Conservation (phyloP, 139 green algal species). For the Coccomyxa sp. region DNA sequence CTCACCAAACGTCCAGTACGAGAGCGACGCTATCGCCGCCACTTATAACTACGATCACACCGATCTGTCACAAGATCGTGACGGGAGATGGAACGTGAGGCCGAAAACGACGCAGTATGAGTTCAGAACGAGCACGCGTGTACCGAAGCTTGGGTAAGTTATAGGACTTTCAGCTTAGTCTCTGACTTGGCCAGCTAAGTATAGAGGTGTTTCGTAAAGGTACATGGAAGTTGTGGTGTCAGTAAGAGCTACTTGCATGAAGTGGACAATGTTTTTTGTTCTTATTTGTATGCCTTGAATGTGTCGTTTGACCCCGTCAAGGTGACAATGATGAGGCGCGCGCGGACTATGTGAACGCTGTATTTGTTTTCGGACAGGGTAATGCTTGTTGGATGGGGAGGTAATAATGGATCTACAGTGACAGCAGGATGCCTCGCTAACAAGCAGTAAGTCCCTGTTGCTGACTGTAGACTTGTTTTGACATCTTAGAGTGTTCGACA, state of each 20-base stretch:
- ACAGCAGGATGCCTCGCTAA: conserved; percentile 95
- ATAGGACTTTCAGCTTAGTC: no score
- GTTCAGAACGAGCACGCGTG: conserved; percentile 75
- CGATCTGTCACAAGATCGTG: conserved; percentile 48
- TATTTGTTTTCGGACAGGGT: conserved; percentile 56
- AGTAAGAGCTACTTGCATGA: not conserved
- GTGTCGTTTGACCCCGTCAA: no score
- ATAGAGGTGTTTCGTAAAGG: no score
- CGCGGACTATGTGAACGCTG: no score
- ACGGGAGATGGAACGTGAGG: conserved; percentile 72
- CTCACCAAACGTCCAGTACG: conserved; percentile 80
- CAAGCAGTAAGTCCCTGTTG: conserved; percentile 70
- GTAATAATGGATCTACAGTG: conserved; percentile 98
- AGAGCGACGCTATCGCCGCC: conserved; percentile 70
- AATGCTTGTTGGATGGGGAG: conserved; percentile 97
- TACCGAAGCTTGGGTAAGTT: conserved; percentile 92
- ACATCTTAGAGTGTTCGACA: not conserved
- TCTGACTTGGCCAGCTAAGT: no score
- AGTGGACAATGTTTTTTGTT: not conserved
- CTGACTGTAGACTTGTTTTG: not conserved
- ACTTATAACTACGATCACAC: conserved; percentile 87
- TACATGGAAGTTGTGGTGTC: no score
- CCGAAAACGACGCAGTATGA: conserved; percentile 70
- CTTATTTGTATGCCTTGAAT: no score
- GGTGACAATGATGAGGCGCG: no score